Conservation (phyloP, 352 stramenopile species). For the Globisporangium megalacanthum region DNA sequence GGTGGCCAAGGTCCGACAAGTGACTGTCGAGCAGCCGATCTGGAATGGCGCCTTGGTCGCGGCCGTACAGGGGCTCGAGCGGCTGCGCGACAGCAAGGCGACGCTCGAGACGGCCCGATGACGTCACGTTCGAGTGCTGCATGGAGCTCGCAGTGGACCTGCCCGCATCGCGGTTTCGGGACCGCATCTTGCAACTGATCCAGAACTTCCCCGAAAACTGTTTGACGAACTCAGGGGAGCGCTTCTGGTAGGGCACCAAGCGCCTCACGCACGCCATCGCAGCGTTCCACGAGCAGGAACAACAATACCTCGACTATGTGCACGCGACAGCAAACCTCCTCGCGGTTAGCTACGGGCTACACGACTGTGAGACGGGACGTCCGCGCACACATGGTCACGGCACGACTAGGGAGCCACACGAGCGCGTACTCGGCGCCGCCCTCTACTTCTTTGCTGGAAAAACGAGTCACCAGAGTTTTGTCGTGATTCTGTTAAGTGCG, state of each 20-base stretch:
- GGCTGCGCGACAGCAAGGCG: conserved; percentile 41
- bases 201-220: conserved; percentile 83
- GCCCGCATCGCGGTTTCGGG: conserved; percentile 80
- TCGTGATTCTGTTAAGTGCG: too few relatives aligned
- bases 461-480: too few relatives aligned
- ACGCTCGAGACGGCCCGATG: conserved; percentile 49
- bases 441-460: too few relatives aligned
- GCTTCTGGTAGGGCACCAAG: conserved; percentile 84
- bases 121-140: conserved; percentile 68
- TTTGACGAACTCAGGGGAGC: conserved; percentile 75
- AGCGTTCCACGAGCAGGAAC: conserved; percentile 54
- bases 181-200: conserved; percentile 86
- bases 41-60: conserved; percentile 52
- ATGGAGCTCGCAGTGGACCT: conserved; percentile 62
- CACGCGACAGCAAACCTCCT: conserved; percentile 74
- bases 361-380: conserved; percentile 8
- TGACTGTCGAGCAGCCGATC: conserved; percentile 76
- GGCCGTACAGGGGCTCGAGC: conserved; percentile 71
- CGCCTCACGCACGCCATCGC: conserved; percentile 66
- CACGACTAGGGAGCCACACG: too few relatives aligned
- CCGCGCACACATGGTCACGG: too few relatives aligned
- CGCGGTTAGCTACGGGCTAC: conserved; percentile 73
- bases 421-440: too few relatives aligned
- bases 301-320: conserved; percentile 74
- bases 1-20: conserved; percentile 58